Evolutionary conservation across 805 yeast genomes (phyloP).

Genomic region (Kazachstania psychrophila): DNA sequence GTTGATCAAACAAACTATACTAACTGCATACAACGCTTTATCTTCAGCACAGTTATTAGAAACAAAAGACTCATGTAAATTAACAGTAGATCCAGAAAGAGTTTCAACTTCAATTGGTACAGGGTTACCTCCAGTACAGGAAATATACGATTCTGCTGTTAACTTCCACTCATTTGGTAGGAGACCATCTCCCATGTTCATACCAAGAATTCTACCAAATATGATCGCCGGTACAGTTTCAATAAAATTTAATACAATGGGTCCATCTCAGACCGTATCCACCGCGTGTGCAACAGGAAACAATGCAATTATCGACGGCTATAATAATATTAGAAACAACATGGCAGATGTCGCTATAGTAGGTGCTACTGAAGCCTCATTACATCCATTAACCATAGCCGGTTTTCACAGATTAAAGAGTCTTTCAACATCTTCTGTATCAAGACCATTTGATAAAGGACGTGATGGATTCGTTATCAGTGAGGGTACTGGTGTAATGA

Average conservation of each 20-base stretch:
- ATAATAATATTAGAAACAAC: slow-evolving; percentile 65
- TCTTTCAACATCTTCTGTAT: slow-evolving; percentile 53
- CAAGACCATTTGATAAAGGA: slow-evolving; percentile 76
- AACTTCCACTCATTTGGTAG: slow-evolving; percentile 30
- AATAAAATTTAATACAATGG: slow-evolving; percentile 64
- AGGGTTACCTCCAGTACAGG: slow-evolving; percentile 81
- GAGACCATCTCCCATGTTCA: slow-evolving; percentile 73
- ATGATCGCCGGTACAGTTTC: slow-evolving; percentile 94
- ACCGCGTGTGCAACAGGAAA: slow-evolving; percentile 98
- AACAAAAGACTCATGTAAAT: slow-evolving; percentile 20
- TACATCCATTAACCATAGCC: slow-evolving; percentile 78
- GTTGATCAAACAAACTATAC: slow-evolving; percentile 70
- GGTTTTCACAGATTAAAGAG: slow-evolving; percentile 90
- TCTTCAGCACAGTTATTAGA: slow-evolving; percentile 52
- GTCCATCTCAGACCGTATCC: slow-evolving; percentile 80
- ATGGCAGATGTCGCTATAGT: slow-evolving; percentile 83
- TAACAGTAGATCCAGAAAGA: slow-evolving; percentile 9
- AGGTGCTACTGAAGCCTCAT: slow-evolving; percentile 86
- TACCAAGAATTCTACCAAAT: slow-evolving; percentile 74
- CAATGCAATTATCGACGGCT: slow-evolving; percentile 90
- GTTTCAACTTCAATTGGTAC: slow-evolving; percentile 83
- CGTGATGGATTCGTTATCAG: slow-evolving; percentile 86
- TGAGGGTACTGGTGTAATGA: slow-evolving; percentile 82
- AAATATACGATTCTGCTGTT: slow-evolving; percentile 45
- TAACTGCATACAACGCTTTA: slow-evolving; percentile 71